Conservation (phyloP, 352 stramenopile species). For the Globisporangium carolinianum region DNA sequence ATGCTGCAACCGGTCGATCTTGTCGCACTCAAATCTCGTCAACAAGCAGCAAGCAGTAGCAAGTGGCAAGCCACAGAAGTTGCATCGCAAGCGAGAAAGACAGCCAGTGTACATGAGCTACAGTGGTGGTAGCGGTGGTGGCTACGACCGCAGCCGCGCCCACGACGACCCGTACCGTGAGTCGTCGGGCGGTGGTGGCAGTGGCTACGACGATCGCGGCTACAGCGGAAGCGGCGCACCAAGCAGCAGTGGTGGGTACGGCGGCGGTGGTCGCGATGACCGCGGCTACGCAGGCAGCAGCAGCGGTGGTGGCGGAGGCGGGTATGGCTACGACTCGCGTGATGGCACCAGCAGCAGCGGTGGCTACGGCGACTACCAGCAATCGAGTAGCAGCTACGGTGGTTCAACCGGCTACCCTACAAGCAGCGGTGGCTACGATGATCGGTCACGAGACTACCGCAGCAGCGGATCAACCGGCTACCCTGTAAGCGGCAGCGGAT, state of each 20-base stretch:
- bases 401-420: not conserved
- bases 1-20: no score
- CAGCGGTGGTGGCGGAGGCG: constrained; percentile 13
- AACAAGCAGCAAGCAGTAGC: no score
- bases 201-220: constrained; percentile 11
- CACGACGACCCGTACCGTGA: constrained; percentile 12
- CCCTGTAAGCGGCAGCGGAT: constrained; percentile 9
- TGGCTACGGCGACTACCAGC: constrained; percentile 7
- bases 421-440: constrained; percentile 7
- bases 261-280: constrained; percentile 11
- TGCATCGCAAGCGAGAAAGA: not conserved
- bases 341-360: constrained; percentile 1
- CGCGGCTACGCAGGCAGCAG: constrained; percentile 3
- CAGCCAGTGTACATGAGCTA: constrained; percentile 33
- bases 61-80: not conserved
- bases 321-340: not conserved
- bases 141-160: constrained; percentile 14
- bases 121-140: constrained; percentile 20
- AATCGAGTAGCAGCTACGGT: not conserved
- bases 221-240: constrained; percentile 1
- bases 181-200: constrained; percentile 9
- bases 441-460: no score
- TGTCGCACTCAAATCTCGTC: no score
- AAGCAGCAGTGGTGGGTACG: constrained; percentile 20
- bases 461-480: not conserved